Evolutionary conservation across 805 yeast species (phyloP).

Genomic region (Nematodospora valgi): DNA sequence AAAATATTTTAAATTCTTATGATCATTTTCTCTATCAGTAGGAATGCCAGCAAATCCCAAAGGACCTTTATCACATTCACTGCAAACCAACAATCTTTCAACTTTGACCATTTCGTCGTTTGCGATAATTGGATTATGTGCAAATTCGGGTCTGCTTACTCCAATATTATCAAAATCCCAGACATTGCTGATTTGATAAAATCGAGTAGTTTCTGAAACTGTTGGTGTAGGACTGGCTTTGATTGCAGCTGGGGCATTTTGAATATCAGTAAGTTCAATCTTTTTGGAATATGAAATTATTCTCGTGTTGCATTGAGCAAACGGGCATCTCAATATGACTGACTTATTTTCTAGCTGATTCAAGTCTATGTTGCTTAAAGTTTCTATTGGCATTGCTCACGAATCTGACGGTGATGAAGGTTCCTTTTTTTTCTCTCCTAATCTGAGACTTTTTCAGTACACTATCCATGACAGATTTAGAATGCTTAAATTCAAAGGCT

Average conservation of each 20-base stretch:
- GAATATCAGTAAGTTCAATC: conserved; percentile 9
- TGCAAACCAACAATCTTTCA: conserved; percentile 59
- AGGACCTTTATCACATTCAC: conserved; percentile 79
- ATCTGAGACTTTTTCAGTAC: no score
- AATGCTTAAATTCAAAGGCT: no score
- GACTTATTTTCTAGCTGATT: not conserved
- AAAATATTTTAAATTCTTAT: conserved; percentile 40
- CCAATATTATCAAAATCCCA: conserved; percentile 84
- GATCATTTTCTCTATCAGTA: conserved; percentile 21
- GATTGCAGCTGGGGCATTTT: conserved; percentile 29
- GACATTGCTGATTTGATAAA: conserved; percentile 50
- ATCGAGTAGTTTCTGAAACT: conserved; percentile 15
- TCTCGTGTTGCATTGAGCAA: conserved; percentile 17
- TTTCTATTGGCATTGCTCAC: conserved; percentile 5
- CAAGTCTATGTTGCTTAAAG: conserved; percentile 3
- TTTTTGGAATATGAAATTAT: conserved; percentile 8
- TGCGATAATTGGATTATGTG: conserved; percentile 15
- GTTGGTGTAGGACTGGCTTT: conserved; percentile 8
- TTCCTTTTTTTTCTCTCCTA: no score
- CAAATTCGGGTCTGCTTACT: conserved; percentile 48
- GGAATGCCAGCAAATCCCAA: conserved; percentile 60
- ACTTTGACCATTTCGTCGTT: conserved; percentile 24
- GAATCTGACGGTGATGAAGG: not conserved
- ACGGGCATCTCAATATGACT: conserved; percentile 19
- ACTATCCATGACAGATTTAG: no score